A percentile compares a stretch with the other conserved stretches of the same genome.
Evolutionary conservation across 257 asterid species (phyloP).

Genomic region (Thymus mandschuricus): DNA sequence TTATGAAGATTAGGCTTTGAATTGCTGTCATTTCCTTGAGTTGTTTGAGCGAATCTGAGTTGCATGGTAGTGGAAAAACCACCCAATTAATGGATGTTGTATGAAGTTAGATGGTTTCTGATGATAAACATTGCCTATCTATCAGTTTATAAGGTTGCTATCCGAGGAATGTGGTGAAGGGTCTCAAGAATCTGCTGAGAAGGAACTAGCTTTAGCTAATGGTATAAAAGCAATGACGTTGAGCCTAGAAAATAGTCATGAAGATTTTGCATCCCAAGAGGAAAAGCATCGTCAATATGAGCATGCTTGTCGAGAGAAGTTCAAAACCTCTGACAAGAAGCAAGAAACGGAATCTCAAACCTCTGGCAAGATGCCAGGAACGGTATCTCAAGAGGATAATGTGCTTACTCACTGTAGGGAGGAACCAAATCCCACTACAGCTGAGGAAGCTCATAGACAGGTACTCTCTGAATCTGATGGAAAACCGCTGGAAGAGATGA

Average conservation of each 20-base stretch:
- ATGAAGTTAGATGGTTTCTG: slow-evolving; percentile 28
- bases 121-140: slow-evolving; percentile 23
- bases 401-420: slow-evolving; percentile 33
- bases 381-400: slow-evolving; percentile 39
- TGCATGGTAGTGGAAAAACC: too few species aligned
- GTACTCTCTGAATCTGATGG: slow-evolving; percentile 49
- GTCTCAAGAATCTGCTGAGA: slow-evolving; percentile 52
- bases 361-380: slow-evolving; percentile 35
- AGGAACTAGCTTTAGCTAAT: slow-evolving; percentile 64
- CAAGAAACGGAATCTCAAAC: slow-evolving; percentile 38
- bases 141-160: slow-evolving; percentile 81
- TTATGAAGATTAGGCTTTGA: not conserved
- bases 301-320: slow-evolving; percentile 69
- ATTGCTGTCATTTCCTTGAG: slow-evolving; percentile 4
- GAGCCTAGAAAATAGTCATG: slow-evolving; percentile 59
- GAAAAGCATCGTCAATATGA: slow-evolving; percentile 75
- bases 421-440: slow-evolving; percentile 41
- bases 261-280: slow-evolving; percentile 54
- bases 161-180: slow-evolving; percentile 54
- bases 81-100: slow-evolving; percentile 16
- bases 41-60: slow-evolving; percentile 8
- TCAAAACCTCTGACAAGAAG: slow-evolving; percentile 43
- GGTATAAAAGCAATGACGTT: slow-evolving; percentile 69
- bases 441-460: slow-evolving; percentile 46
- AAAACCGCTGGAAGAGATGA: slow-evolving; percentile 64